Evolutionary conservation across 345 rosid species (phyloP).

Genomic region (Sisymbrium altissimum): DNA sequence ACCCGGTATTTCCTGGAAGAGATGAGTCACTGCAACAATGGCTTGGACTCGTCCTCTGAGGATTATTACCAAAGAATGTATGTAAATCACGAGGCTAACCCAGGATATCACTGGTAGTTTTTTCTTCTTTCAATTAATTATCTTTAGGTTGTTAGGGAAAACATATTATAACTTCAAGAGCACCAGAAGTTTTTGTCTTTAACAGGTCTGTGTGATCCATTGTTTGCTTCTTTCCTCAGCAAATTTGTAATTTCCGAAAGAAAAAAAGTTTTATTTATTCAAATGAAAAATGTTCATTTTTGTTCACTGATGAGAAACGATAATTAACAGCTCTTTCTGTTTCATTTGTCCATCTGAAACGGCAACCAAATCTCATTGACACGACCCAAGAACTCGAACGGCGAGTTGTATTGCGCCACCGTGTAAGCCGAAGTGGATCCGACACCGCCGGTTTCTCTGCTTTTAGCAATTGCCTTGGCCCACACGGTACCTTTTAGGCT

Average conservation of each 20-base stretch:
- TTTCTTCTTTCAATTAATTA: no score
- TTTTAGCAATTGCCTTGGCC: neutral
- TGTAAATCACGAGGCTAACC: neutral
- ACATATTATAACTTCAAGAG: no score
- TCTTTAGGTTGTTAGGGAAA: no score
- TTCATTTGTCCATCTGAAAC: neutral
- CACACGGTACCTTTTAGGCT: neutral
- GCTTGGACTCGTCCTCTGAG: neutral
- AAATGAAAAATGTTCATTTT: neutral
- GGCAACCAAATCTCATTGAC: slow-evolving; percentile 1
- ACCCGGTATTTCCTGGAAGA: slow-evolving; percentile 48
- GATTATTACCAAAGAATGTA: neutral
- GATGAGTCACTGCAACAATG: neutral
- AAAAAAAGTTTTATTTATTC: neutral
- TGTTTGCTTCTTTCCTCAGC: no score
- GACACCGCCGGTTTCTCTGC: neutral
- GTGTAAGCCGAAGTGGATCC: neutral
- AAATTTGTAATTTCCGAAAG: neutral
- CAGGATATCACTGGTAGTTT: neutral
- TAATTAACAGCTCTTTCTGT: neutral
- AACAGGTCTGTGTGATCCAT: no score
- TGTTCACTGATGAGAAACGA: neutral
- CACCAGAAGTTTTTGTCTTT: no score
- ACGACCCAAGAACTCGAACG: neutral
- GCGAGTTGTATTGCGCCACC: neutral